These are phyloP conservation scores for Amanita exitialis DNA, from an alignment of 768 basidiomycete genomes.

Conservation along the genomic window DNA sequence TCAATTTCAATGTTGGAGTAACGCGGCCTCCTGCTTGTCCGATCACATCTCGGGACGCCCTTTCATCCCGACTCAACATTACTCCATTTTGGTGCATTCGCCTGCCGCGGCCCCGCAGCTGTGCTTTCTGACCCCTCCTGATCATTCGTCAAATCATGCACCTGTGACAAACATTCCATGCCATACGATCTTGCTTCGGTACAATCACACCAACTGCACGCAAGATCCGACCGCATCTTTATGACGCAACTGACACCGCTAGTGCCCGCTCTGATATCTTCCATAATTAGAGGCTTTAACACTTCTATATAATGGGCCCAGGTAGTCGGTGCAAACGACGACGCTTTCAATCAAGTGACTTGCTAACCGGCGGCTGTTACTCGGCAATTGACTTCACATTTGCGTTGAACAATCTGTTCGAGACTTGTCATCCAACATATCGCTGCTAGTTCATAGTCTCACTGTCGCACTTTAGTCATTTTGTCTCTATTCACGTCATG, in stretches of 20 bases:
- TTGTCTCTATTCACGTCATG: neutral
- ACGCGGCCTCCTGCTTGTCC: neutral
- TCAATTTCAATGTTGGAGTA: slow-evolving; percentile 1
- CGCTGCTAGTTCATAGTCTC: neutral
- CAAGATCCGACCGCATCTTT: neutral
- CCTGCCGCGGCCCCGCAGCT: neutral
- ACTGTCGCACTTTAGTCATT: neutral
- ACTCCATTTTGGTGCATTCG: neutral
- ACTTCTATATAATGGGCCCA: neutral
- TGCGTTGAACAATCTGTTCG: too few relatives aligned
- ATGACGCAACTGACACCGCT: neutral
- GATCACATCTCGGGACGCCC: neutral
- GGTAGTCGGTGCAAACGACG: neutral
- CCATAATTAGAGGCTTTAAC: neutral
- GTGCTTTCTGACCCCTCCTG: neutral
- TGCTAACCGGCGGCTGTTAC: neutral
- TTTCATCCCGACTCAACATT: neutral
- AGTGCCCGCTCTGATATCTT: neutral
- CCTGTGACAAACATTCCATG: neutral
- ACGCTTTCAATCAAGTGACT: neutral
- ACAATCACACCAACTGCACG: neutral
- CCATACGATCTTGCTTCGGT: neutral
- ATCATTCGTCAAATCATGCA: neutral
- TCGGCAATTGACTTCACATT: neutral
- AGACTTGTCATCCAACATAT: too few relatives aligned